Percentiles rank a stretch among this genome's conserved stretches.
These are phyloP conservation scores for Acanthamoeba healyi DNA, from an alignment of 208 protist species.

Conservation along the genomic window DNA sequence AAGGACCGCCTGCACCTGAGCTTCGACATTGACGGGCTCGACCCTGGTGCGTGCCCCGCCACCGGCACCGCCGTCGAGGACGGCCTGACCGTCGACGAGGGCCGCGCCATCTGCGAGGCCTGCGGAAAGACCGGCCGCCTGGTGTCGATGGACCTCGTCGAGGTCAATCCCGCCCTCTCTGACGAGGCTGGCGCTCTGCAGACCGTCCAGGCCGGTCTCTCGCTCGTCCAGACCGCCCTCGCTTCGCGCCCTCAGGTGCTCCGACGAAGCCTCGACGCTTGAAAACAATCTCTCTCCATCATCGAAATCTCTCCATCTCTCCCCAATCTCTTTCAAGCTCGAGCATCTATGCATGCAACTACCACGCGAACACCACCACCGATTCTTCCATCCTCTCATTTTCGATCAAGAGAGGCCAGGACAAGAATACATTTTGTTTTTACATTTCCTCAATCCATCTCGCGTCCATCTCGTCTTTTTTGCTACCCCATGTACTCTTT, in stretches of 20 bases:
- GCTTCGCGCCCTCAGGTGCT: conserved; percentile 53
- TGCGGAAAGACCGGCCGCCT: conserved; percentile 87
- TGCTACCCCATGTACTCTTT: not conserved
- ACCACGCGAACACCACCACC: not conserved
- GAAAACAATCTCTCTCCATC: not conserved
- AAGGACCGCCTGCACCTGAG: conserved; percentile 88
- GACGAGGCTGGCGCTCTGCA: conserved; percentile 77
- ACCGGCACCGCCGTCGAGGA: conserved; percentile 89
- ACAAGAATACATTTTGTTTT: not conserved
- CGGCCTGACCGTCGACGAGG: conserved; percentile 88
- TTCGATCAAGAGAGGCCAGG: not conserved
- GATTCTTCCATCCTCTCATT: not conserved
- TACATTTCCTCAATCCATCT: not conserved
- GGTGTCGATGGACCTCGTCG: conserved; percentile 88
- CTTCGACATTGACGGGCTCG: conserved; percentile 91
- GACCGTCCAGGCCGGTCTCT: conserved; percentile 86
- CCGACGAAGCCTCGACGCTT: conserved; percentile 49
- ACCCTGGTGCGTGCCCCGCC: conserved; percentile 86
- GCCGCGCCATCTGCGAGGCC: conserved; percentile 84
- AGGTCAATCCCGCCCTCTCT: conserved; percentile 90
- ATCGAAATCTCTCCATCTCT: not conserved
- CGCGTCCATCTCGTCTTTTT: no score
- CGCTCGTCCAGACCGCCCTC: conserved; percentile 86
- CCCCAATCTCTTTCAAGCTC: not conserved
- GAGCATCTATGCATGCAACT: not conserved